Conservation (phyloP, 306 rosid species). For the Cucurbita pepo region DNA sequence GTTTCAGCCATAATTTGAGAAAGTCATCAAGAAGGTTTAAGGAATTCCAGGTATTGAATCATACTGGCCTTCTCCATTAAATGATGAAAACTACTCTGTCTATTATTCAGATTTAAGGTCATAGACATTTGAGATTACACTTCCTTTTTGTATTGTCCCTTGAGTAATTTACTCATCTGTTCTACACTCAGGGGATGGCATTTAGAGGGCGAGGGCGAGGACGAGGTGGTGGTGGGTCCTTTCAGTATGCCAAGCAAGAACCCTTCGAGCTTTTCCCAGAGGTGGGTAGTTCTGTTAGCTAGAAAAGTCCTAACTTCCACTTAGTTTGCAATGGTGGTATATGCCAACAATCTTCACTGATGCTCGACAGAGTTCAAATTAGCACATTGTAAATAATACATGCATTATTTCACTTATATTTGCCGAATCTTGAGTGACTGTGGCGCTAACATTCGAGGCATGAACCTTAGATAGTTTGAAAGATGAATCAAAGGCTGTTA, state of each 20-base stretch:
- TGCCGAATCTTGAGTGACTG: neutral
- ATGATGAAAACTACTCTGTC: neutral
- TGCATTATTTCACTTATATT: neutral
- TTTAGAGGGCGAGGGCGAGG: slow-evolving; percentile 12
- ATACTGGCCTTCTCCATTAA: neutral
- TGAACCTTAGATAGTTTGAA: neutral
- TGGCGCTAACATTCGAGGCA: too few relatives aligned
- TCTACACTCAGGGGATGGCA: slow-evolving; percentile 7
- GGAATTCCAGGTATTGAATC: neutral
- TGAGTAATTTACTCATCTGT: neutral
- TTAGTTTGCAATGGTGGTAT: neutral
- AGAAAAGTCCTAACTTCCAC: neutral
- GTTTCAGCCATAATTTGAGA: neutral
- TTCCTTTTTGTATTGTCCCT: neutral
- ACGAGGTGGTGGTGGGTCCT: slow-evolving; percentile 5
- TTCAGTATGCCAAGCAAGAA: slow-evolving; percentile 9
- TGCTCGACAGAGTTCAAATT: neutral
- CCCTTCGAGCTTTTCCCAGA: slow-evolving; percentile 7
- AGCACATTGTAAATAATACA: neutral
- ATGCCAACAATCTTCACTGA: neutral
- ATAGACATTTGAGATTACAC: neutral
- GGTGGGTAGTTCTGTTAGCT: slow-evolving; percentile 1
- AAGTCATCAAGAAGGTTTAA: neutral
- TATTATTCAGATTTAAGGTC: neutral
- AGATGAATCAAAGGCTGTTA: neutral